phyloP scores from a whole-genome alignment of 345 rosid species.

The Acer yangbiense region DNA sequence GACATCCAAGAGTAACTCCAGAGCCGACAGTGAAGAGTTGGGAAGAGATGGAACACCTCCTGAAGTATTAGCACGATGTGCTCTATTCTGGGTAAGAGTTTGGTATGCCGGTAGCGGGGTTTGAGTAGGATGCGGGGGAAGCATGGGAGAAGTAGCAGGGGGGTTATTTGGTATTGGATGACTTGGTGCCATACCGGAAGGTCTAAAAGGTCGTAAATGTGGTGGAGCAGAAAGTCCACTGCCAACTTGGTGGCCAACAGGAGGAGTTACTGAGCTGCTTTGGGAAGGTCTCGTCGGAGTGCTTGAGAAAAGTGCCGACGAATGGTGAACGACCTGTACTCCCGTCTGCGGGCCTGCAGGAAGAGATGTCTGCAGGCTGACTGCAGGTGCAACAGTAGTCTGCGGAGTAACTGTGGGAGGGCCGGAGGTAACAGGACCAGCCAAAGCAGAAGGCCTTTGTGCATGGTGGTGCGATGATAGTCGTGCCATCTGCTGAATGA shows the following conservation, averaged over 20 bases:
- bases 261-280: conserved; percentile 30
- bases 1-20: conserved; percentile 25
- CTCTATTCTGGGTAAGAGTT: conserved; percentile 10
- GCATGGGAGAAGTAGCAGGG: conserved; percentile 13
- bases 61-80: conserved; percentile 9
- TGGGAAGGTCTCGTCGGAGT: conserved; percentile 35
- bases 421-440: conserved; percentile 28
- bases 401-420: conserved; percentile 12
- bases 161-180: conserved; percentile 19
- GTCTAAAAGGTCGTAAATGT: conserved; percentile 50
- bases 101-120: conserved; percentile 20
- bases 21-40: conserved; percentile 18
- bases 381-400: neutral
- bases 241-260: conserved; percentile 33
- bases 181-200: conserved; percentile 22
- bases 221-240: conserved; percentile 53
- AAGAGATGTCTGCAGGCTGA: conserved; percentile 14
- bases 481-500: conserved; percentile 38
- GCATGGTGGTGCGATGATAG: conserved; percentile 31
- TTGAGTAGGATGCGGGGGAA: conserved; percentile 17
- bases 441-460: conserved; percentile 26
- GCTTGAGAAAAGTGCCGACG: conserved; percentile 21
- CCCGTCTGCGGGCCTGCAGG: conserved; percentile 21
- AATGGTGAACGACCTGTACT: conserved; percentile 21
- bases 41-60: conserved; percentile 19